phyloP scores from a whole-genome alignment of 1,284 basidiomycete genomes.

The Ustilago loliicola region DNA sequence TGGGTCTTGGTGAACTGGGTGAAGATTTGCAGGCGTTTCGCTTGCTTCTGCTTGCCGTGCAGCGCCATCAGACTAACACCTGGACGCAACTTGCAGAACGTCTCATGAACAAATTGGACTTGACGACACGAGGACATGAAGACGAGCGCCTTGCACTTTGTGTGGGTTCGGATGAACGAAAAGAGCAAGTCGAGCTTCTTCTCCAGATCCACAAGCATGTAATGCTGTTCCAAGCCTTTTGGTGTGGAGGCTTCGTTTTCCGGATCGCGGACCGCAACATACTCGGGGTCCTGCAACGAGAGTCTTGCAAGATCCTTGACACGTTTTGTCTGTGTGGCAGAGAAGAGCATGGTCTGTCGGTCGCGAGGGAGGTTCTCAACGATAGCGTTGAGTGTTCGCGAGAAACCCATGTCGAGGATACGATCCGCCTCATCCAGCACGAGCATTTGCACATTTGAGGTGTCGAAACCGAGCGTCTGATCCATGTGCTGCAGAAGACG shows the following conservation, averaged over 20 bases:
- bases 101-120: conserved; percentile 87
- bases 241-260: conserved; percentile 73
- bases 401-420: conserved; percentile 95
- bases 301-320: conserved; percentile 90
- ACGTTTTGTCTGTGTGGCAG: conserved; percentile 94
- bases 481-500: conserved; percentile 97
- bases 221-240: conserved; percentile 87
- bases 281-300: conserved; percentile 85
- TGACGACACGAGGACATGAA: conserved; percentile 97
- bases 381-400: conserved; percentile 88
- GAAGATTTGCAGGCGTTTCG: conserved; percentile 78
- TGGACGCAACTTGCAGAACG: conserved; percentile 93
- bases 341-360: conserved; percentile 91
- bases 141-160: conserved; percentile 91
- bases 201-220: conserved; percentile 85
- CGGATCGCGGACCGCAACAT: conserved; percentile 74
- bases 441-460: conserved; percentile 89
- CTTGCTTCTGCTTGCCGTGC: conserved; percentile 97
- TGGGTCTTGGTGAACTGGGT: conserved; percentile 62
- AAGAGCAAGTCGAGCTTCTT: conserved; percentile 92
- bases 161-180: conserved; percentile 94
- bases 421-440: conserved; percentile 97
- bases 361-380: conserved; percentile 79
- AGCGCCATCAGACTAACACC: conserved; percentile 90
- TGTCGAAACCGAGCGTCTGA: conserved; percentile 94